These are phyloP conservation scores for Trichoderma semiorbis DNA, from an alignment of 2,329 filamentous ascomycete genomes.

Conservation along the genomic window DNA sequence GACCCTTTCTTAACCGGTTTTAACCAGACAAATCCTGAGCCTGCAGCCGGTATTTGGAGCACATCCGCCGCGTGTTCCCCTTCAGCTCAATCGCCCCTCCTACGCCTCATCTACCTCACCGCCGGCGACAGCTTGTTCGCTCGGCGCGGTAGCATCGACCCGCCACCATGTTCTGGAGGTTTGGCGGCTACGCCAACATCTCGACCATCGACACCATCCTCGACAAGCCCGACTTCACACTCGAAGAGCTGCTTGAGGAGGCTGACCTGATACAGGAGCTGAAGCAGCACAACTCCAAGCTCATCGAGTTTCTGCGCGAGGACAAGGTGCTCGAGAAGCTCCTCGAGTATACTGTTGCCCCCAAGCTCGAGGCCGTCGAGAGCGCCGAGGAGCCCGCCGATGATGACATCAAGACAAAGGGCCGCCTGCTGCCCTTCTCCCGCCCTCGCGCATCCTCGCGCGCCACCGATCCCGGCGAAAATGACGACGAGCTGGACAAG, in stretches of 20 bases:
- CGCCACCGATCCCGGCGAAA: slow-evolving; percentile 45
- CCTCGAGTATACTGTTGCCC: slow-evolving; percentile 86
- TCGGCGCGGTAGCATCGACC: slow-evolving; percentile 33
- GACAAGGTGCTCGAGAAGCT: slow-evolving; percentile 79
- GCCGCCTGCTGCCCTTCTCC: slow-evolving; percentile 45
- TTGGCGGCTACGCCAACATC: slow-evolving; percentile 97
- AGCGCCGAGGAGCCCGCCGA: slow-evolving; percentile 50
- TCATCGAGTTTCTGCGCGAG: slow-evolving; percentile 92
- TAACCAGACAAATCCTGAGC: background rate
- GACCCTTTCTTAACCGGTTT: background rate
- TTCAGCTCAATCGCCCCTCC: slow-evolving; percentile 8
- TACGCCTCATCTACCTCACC: slow-evolving; percentile 24
- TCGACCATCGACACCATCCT: slow-evolving; percentile 95
- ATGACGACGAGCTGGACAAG: slow-evolving; percentile 79
- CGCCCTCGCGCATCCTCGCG: slow-evolving; percentile 53
- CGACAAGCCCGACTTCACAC: slow-evolving; percentile 91
- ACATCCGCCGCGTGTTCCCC: background rate
- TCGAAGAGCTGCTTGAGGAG: slow-evolving; percentile 95
- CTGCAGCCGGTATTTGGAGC: background rate
- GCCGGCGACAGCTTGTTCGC: slow-evolving; percentile 30
- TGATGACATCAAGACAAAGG: slow-evolving; percentile 47
- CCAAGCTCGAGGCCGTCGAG: slow-evolving; percentile 59
- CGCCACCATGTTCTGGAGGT: slow-evolving; percentile 97
- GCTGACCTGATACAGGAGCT: slow-evolving; percentile 95
- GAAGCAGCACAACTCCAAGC: slow-evolving; percentile 96